Base-by-base conservation (phyloP, 2,329 filamentous ascomycete species). In the Xylariaceae sp. region DNA sequence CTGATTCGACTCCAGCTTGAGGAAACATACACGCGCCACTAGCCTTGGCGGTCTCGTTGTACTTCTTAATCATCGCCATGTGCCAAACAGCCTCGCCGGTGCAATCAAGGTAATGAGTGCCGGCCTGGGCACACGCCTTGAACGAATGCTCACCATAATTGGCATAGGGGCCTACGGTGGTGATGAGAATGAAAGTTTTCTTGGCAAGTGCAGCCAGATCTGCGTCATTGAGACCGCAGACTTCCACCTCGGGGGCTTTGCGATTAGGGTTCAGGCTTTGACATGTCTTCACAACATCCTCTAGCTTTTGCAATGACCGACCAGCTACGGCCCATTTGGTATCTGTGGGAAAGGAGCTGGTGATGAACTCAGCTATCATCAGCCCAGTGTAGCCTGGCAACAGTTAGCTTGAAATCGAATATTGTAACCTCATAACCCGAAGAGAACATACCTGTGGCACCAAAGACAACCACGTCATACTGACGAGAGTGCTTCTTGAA, bases 251-350 rank as follows among this genome's bases (percentile, higher is more conserved):
- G 81, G 67, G 48, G 17, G 43, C 34, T 23, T 53, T 55, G 50
- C 93, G 87, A 72, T 96, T 87, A 2, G 87, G 79, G 70, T 90
- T 90, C 56, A 89, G 68, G 54, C 76, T 71, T 66, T 86, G 86
- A 71, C 93, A 82, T 52, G 90, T 85, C 49, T 86, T 78, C 6
- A 87, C 85, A 9, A 97, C 74, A 36, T 77, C 75, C 64, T 89
- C 82, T 4, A 98, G 82, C 73, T 96, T 73, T 43, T 68, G 65
- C 23, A 55, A 58, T 17, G 71, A 73, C n/a, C 71, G 69, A 19
- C 71, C 71, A 41, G 71, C 71, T 46, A 73, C 61, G 8, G 71
- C 71, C 71, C 71, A 73, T 55, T 59, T 69, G 21, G 67, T 46
- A 55, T 70, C 53, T 1, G 69, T 71, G 28, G 70, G 69, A 16